Conservation (phyloP, 2,329 filamentous ascomycete genomes). For the Decorospora gaudefroyi region DNA sequence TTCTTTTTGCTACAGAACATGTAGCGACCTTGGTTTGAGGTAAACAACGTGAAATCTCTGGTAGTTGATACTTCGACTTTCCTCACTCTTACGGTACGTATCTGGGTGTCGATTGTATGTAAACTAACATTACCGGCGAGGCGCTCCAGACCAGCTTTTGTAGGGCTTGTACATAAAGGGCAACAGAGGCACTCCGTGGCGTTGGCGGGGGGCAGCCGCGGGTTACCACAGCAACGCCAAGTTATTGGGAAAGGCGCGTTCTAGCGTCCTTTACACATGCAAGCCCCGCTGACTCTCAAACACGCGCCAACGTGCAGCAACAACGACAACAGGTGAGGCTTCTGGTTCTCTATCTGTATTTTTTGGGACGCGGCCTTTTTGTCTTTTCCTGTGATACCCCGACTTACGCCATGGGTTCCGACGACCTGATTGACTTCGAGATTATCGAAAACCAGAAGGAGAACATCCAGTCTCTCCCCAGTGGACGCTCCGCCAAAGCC, state of each 20-base stretch:
- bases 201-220: not conserved
- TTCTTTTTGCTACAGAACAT: too few species aligned
- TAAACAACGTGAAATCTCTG: too few species aligned
- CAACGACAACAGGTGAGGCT: constrained; percentile 25
- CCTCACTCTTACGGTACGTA: not conserved
- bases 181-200: too few species aligned
- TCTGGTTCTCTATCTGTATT: constrained; percentile 1
- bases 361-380: constrained; percentile 15
- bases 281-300: constrained; percentile 23
- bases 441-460: constrained; percentile 97
- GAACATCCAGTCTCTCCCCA: constrained; percentile 92
- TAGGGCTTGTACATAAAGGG: too few species aligned
- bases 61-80: too few species aligned
- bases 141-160: too few species aligned
- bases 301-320: constrained; percentile 21
- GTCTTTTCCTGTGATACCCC: constrained; percentile 36
- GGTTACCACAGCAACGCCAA: constrained; percentile 27
- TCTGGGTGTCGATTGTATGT: not conserved
- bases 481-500: constrained; percentile 85
- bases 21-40: too few species aligned
- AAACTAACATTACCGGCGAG: too few species aligned
- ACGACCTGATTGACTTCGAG: constrained; percentile 69
- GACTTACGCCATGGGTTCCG: constrained; percentile 49
- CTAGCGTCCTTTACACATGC: constrained; percentile 20
- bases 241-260: constrained; percentile 22